Percentiles rank a stretch among this genome's conserved stretches.
phyloP scores from a whole-genome alignment of 164 flowering plant genomes.

The Nymphaea colorata region DNA sequence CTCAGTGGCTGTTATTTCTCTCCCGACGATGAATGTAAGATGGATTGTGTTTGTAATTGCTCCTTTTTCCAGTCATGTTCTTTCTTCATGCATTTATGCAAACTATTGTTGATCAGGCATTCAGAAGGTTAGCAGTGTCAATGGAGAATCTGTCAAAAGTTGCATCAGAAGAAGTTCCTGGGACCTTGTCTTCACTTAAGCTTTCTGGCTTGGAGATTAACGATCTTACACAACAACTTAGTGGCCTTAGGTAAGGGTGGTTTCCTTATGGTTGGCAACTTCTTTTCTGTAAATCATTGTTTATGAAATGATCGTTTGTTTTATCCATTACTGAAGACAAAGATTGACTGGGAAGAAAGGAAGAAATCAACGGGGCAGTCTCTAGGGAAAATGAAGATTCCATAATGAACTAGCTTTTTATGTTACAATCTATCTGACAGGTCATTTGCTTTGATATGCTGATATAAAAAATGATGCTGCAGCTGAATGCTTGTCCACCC shows the following conservation, averaged over 20 bases:
- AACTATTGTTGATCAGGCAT: conserved; percentile 5
- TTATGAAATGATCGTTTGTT: not conserved
- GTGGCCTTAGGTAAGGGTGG: conserved; percentile 11
- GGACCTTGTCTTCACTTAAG: conserved; percentile 21
- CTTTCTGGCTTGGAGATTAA: conserved; percentile 23
- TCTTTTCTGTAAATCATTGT: no score
- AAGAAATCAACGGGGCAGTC: not conserved
- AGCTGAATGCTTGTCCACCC: no score
- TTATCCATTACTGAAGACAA: conserved; percentile 13
- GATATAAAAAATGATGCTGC: no score
- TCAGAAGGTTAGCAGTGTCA: conserved; percentile 15
- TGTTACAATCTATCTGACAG: no score
- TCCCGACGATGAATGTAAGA: conserved; percentile 18
- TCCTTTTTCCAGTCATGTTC: not conserved
- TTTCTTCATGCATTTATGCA: no score
- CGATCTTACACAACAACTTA: conserved; percentile 19
- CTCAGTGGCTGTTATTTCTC: conserved; percentile 14
- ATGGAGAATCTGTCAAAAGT: conserved; percentile 19
- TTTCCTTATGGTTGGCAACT: not conserved
- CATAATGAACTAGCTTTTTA: no score
- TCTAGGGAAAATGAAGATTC: no score
- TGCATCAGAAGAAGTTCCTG: conserved; percentile 22
- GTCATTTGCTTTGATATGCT: no score
- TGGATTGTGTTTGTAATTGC: not conserved
- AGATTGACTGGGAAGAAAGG: conserved; percentile 15